Conservation (phyloP, 2,329 filamentous ascomycete genomes). For the Exophiala viscosa region DNA sequence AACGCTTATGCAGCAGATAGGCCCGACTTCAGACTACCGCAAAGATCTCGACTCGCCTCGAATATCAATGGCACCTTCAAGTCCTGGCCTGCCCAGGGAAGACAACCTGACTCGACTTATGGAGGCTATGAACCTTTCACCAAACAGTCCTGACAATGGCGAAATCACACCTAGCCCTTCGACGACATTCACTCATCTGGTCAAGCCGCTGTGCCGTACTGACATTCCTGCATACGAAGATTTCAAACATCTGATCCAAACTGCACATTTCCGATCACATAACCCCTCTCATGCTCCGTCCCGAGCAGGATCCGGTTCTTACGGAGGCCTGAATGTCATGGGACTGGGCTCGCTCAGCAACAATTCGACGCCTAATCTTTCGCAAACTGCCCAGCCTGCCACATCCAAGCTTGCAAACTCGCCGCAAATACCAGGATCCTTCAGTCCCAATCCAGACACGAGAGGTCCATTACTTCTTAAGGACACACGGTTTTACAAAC, state of each 20-base stretch:
- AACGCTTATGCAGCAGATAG: constrained; percentile 82
- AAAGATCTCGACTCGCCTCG: constrained; percentile 71
- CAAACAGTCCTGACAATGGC: constrained; percentile 45
- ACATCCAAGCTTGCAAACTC: constrained; percentile 58
- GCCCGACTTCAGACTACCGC: constrained; percentile 50
- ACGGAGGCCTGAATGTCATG: constrained; percentile 60
- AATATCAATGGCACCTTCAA: constrained; percentile 67
- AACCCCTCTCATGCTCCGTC: constrained; percentile 44
- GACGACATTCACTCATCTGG: constrained; percentile 73
- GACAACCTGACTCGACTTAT: constrained; percentile 56
- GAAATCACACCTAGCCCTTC: constrained; percentile 61
- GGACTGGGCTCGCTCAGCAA: constrained; percentile 41
- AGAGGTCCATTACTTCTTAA: constrained; percentile 59
- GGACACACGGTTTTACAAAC: constrained; percentile 92
- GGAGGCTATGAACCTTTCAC: constrained; percentile 56
- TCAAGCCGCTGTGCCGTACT: constrained; percentile 77
- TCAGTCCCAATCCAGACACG: constrained; percentile 36
- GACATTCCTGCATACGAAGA: constrained; percentile 81
- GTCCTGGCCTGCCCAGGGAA: constrained; percentile 61
- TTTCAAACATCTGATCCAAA: constrained; percentile 71
- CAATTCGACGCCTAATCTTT: constrained; percentile 44
- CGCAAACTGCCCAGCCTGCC: constrained; percentile 60
- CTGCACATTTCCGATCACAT: constrained; percentile 46
- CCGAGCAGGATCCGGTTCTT: constrained; percentile 69
- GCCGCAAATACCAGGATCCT: constrained; percentile 44